Evolutionary conservation across 495 filamentous ascomycete genomes (phyloP).

Genomic region (Bathelium albidoporum): DNA sequence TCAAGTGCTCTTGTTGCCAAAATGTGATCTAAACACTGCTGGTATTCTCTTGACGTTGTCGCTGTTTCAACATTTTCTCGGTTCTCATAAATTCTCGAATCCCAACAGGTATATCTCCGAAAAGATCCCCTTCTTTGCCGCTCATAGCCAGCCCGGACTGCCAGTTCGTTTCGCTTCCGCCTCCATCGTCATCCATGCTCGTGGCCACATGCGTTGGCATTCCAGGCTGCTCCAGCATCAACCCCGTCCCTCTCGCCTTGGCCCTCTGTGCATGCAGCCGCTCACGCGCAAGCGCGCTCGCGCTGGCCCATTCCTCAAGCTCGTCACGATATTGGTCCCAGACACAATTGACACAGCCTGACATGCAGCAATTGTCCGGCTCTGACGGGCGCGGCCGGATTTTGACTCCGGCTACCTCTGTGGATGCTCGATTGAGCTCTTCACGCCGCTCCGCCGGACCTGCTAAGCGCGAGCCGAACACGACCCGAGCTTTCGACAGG

Average conservation of each 20-base stretch:
- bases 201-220: constrained; percentile 31
- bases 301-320: constrained; percentile 72
- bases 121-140: constrained; percentile 46
- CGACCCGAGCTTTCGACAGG: constrained; percentile 45
- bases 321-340: constrained; percentile 90
- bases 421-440: constrained; percentile 47
- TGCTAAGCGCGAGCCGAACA: constrained; percentile 68
- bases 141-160: constrained; percentile 28
- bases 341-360: constrained; percentile 92
- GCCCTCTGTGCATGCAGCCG: constrained; percentile 28
- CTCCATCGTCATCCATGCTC: constrained; percentile 76
- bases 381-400: constrained; percentile 79
- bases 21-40: not conserved
- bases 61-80: constrained; percentile 82
- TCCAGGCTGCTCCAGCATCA: constrained; percentile 26
- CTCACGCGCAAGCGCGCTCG: constrained; percentile 45
- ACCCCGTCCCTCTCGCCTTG: constrained; percentile 32
- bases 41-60: constrained; percentile 35
- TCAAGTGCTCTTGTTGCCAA: not conserved
- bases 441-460: constrained; percentile 56
- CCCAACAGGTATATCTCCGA: constrained; percentile 77
- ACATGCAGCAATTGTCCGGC: constrained; percentile 99
- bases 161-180: constrained; percentile 63
- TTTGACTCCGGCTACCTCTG: constrained; percentile 62
- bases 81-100: constrained; percentile 96